Evolutionary conservation across 202 grass and related monocot genomes (phyloP), one percentile per base, ranked within the genome.

Genomic region (Setaria italica): DNA sequence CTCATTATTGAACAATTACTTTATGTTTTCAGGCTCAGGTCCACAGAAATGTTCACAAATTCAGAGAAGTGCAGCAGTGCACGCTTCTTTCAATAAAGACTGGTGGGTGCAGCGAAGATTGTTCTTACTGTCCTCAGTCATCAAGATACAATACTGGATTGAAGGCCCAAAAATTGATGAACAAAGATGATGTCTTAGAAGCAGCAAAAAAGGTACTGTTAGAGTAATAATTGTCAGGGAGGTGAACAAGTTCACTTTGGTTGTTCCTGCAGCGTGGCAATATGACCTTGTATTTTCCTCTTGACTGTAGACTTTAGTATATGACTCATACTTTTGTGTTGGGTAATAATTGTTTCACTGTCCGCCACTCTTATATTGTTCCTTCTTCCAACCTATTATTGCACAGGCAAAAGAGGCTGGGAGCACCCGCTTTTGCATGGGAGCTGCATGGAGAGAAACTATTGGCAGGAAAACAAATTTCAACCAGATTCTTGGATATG

Each of bases 71-170:
- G 19, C 97, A 96, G 65, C 93, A 99, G 25, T 99, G 97, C 86
- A 99, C 97, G 45, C 90, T 99, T 74, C 93, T 99, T 88, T 99
- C 97, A 74, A 92, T 99, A 86, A 99, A 99, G 63, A 99, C 93
- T n/a, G 97, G 97, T 83, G 97, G 97, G 34, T 99, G 97, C 77
- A 99, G 90, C 47, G 97, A 99, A 88, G 90, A 99, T 88, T 99
- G 97, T 81, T 96, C 97, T 21, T 99, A 99, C 71, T 99, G 97
- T 50, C 97, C 97, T 42, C 93, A 99, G 74, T 99, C 97, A 17
- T 99, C 97, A 79, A 90, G 97, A 80, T 90, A 99, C 41, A 32
- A 89, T 68, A 99, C 97, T 67, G 97, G 97, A 78, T 83, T 99
- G 87, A 99, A 92, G 84, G 93, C 92, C 10, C 90, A 96, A 71